Evolutionary conservation across 2,329 filamentous ascomycete genomes (phyloP).

Genomic region (Diaporthe batatas): DNA sequence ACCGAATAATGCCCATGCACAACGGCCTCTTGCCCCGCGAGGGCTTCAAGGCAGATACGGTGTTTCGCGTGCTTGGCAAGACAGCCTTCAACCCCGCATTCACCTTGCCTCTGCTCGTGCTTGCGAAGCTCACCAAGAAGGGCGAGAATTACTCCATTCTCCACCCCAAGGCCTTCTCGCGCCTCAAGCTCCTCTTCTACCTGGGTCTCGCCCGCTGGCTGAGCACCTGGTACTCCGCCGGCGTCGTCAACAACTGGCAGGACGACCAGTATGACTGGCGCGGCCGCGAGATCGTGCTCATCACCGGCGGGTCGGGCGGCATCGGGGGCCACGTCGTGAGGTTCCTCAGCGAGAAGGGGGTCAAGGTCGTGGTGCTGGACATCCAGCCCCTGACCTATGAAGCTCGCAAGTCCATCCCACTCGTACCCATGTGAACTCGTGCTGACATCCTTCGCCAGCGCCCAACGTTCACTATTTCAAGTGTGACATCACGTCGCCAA

Average conservation of each 20-base stretch:
- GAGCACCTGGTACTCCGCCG: constrained; percentile 65
- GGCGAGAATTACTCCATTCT: constrained; percentile 68
- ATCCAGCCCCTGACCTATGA: constrained; percentile 72
- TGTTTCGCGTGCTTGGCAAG: constrained; percentile 68
- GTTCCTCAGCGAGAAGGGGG: constrained; percentile 72
- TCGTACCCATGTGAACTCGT: background rate
- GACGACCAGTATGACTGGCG: constrained; percentile 72
- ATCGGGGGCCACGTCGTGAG: constrained; percentile 77
- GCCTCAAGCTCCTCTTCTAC: constrained; percentile 66
- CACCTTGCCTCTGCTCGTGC: constrained; percentile 73
- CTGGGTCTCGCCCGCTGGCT: constrained; percentile 64
- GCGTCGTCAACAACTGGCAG: constrained; percentile 63
- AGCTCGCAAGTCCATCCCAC: constrained; percentile 54
- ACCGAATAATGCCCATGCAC: constrained; percentile 61
- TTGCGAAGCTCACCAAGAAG: constrained; percentile 73
- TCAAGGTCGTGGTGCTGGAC: constrained; percentile 80
- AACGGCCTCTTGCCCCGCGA: constrained; percentile 67
- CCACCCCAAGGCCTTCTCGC: constrained; percentile 64
- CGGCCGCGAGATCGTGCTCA: constrained; percentile 75
- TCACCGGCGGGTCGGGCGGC: constrained; percentile 81
- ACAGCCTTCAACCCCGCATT: constrained; percentile 76
- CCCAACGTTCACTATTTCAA: constrained; percentile 75
- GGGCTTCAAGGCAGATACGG: constrained; percentile 71
- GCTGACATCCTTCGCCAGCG: constrained; percentile 44
- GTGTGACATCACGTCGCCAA: constrained; percentile 75